Conservation (phyloP, 2,329 filamentous ascomycete genomes). For the Fonsecaea multimorphosa region DNA sequence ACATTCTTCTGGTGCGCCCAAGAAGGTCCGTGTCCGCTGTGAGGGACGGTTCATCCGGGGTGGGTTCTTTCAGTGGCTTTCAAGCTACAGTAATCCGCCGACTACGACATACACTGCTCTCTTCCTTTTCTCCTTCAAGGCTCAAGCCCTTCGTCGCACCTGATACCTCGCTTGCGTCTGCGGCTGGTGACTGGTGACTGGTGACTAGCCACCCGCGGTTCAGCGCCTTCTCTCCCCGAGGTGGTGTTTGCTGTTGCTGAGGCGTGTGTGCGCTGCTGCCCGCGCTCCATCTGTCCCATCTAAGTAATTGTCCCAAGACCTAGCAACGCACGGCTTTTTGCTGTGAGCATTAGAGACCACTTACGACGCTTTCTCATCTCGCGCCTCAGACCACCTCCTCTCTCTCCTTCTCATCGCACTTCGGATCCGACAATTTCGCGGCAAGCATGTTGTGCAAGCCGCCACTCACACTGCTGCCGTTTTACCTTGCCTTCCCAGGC, state of each 20-base stretch:
- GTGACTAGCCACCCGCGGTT: neutral
- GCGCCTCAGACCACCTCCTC: neutral
- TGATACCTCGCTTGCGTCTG: slow-evolving; percentile 4
- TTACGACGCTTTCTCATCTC: slow-evolving; percentile 5
- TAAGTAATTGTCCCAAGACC: slow-evolving; percentile 14
- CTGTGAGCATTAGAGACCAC: neutral
- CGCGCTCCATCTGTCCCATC: slow-evolving; percentile 1
- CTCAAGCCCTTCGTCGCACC: neutral
- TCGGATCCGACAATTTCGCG: neutral
- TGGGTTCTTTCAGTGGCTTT: slow-evolving; percentile 1
- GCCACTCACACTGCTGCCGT: slow-evolving; percentile 14
- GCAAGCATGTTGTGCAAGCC: slow-evolving; percentile 30
- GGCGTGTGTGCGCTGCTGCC: neutral
- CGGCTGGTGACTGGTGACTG: neutral
- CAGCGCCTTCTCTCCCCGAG: neutral
- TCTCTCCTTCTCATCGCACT: neutral
- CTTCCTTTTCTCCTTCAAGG: neutral
- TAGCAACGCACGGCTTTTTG: neutral
- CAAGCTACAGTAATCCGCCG: neutral
- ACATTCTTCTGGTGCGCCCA: neutral
- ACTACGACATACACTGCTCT: neutral
- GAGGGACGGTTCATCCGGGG: neutral
- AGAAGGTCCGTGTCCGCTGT: neutral
- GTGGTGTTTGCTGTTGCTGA: neutral
- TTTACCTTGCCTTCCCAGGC: slow-evolving; percentile 16